Conservation (phyloP, 805 yeast species). For the Cyberlindnera saturnus region DNA sequence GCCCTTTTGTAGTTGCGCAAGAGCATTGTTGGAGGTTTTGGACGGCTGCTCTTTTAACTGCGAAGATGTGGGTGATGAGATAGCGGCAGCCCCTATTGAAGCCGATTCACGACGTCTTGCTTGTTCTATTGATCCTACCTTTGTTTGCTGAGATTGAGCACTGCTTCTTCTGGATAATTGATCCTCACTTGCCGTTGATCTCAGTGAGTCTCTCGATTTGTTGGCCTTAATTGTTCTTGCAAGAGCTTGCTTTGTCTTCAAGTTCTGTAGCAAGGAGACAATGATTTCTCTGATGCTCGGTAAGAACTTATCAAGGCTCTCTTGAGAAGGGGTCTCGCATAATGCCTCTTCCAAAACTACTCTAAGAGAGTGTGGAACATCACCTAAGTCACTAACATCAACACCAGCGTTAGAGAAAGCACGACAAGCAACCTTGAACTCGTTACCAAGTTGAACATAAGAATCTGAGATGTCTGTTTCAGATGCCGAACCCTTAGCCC, state of each 20-base stretch:
- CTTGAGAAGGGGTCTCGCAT: constrained; percentile 79
- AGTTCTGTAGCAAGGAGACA: constrained; percentile 67
- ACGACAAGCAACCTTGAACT: constrained; percentile 78
- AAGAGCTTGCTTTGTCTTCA: constrained; percentile 71
- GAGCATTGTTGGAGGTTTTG: constrained; percentile 41
- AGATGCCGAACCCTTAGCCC: constrained; percentile 80
- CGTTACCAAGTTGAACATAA: constrained; percentile 89
- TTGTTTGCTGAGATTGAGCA: constrained; percentile 1
- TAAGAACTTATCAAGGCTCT: constrained; percentile 68
- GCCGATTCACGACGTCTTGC: background rate
- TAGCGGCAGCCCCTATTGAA: background rate
- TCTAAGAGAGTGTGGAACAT: constrained; percentile 80
- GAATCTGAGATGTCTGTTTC: constrained; percentile 86
- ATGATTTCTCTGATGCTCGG: constrained; percentile 86
- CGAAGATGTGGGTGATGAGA: background rate
- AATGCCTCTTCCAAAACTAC: constrained; percentile 80
- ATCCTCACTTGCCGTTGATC: constrained; percentile 10
- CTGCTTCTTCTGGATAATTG: constrained; percentile 4
- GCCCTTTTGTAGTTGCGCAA: constrained; percentile 73
- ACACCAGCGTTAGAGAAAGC: constrained; percentile 77
- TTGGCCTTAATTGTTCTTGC: constrained; percentile 34
- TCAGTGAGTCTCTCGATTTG: constrained; percentile 20
- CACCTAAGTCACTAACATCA: constrained; percentile 78
- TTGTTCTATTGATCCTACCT: background rate
- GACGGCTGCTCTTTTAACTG: background rate